Base-by-base conservation (phyloP, 331 rosid species). In the Cydonia oblonga region DNA sequence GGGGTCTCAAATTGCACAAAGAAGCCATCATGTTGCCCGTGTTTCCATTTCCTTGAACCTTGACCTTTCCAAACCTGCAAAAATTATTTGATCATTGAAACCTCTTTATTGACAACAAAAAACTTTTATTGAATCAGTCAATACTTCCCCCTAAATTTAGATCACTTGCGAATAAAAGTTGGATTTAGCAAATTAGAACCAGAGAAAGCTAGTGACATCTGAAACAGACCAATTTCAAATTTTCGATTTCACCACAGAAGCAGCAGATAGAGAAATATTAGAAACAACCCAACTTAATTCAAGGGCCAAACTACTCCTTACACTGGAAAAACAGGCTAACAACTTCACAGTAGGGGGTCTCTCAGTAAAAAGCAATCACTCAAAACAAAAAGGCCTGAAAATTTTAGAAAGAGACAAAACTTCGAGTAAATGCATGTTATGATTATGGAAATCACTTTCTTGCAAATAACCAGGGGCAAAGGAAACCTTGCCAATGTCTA, bases 11-110 rank as follows among this genome's bases (percentile, higher is more conserved):
- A 89, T 75, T 95, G 99, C 79, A 87, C 81, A 76, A 95, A 95
- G 84, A 95, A 86, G 64, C 99, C 97, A 82, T 95, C 99, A 25
- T 73, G 85, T 53, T 89, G 96, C 30, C 93, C 99, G 68, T 95
- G 89, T 79, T 64, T 95, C 97, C 99, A 95, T 79, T 92, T 91
- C 76, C 97, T 87, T 72, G 92, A 84, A 70, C 99, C 97, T 82
- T 89, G 97, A 28, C 97, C 96, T 80, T 91, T 95, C 97, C 98
- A 95, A 58, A 95, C 96, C 98, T 91, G 87, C 74, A 79, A 75
- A 81, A 42, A 64, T 60, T 20, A 57, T 22, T 61, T 46, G 75
- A 33, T 49, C 33, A 56, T 25, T 59, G 33, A 76, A 32, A 79
- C 11, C 42, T 65, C 72, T 46, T 30, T 3, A 18, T 63, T 51